Evolutionary conservation across 164 flowering plant genomes (phyloP).

Genomic region (Liquidambar formosana): DNA sequence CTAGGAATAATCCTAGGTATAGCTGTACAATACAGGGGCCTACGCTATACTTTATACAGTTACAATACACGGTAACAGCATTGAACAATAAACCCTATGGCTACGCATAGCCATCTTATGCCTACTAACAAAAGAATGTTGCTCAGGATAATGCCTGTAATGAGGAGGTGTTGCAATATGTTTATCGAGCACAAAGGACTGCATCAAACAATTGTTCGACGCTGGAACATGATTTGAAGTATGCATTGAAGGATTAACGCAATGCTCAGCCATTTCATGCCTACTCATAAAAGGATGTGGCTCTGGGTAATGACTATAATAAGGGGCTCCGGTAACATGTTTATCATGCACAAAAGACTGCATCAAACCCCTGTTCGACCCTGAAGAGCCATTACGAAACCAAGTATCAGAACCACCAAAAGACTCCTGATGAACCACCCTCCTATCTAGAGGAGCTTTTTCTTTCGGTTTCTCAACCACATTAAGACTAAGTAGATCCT

Average conservation of each 20-base stretch:
- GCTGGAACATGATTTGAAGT: constrained; percentile 37
- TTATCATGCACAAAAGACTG: constrained; percentile 37
- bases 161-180: too few species aligned
- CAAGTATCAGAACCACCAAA: constrained; percentile 33
- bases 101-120: too few species aligned
- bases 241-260: constrained; percentile 41
- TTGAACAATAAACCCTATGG: too few species aligned
- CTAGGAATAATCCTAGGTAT: too few species aligned
- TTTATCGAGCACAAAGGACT: too few species aligned
- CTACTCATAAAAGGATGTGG: constrained; percentile 24
- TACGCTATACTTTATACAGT: too few species aligned
- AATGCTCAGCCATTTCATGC: constrained; percentile 34
- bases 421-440: constrained; percentile 37
- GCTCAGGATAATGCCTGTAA: too few species aligned
- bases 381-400: constrained; percentile 31
- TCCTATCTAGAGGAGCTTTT: constrained; percentile 38
- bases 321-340: constrained; percentile 28
- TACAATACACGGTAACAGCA: too few species aligned
- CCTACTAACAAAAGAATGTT: too few species aligned
- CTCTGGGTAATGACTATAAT: constrained; percentile 27
- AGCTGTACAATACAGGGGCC: too few species aligned
- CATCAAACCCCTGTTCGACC: constrained; percentile 25
- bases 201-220: too few species aligned
- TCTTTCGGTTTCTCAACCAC: constrained; percentile 46
- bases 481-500: constrained; percentile 57